These are phyloP conservation scores for Solanum arcanum DNA, from an alignment of 257 asterid genomes.

Conservation along the genomic window DNA sequence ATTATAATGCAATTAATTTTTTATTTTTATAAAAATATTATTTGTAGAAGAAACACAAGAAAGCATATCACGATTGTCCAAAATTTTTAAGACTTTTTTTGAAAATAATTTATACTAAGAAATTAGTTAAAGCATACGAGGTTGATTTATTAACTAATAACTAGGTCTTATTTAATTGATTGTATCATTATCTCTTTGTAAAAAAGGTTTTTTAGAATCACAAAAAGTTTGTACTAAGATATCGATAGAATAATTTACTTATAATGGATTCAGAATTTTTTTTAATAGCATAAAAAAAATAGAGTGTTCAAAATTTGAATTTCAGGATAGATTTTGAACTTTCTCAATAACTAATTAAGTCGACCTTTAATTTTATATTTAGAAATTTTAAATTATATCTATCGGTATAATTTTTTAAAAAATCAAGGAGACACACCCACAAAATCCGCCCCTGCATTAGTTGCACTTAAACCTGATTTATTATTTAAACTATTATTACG, in stretches of 20 bases:
- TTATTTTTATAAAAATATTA: not conserved
- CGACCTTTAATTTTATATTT: too few species aligned
- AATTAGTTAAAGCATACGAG: not conserved
- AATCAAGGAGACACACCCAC: not conserved
- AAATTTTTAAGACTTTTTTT: not conserved
- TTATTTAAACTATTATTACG: not conserved
- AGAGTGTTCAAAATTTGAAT: too few species aligned
- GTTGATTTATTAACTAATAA: conserved; percentile 15
- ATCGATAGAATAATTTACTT: not conserved
- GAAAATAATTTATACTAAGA: not conserved
- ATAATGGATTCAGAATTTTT: too few species aligned
- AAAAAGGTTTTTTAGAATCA: conserved; percentile 6
- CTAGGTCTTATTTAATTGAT: conserved; percentile 7
- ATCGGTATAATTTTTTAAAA: too few species aligned
- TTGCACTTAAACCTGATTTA: not conserved
- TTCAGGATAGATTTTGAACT: too few species aligned
- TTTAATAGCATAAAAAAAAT: too few species aligned
- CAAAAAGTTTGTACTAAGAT: conserved; percentile 1
- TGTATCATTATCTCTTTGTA: conserved; percentile 32
- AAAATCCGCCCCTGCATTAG: not conserved
- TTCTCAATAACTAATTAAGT: not conserved
- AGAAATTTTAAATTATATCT: too few species aligned
- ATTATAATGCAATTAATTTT: not conserved
- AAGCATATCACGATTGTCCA: not conserved
- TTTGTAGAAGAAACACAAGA: not conserved